Percentiles rank a stretch among this genome's conserved stretches.
Conservation (phyloP, 495 filamentous ascomycete species). For the Penicillium macrosclerotiorum region DNA sequence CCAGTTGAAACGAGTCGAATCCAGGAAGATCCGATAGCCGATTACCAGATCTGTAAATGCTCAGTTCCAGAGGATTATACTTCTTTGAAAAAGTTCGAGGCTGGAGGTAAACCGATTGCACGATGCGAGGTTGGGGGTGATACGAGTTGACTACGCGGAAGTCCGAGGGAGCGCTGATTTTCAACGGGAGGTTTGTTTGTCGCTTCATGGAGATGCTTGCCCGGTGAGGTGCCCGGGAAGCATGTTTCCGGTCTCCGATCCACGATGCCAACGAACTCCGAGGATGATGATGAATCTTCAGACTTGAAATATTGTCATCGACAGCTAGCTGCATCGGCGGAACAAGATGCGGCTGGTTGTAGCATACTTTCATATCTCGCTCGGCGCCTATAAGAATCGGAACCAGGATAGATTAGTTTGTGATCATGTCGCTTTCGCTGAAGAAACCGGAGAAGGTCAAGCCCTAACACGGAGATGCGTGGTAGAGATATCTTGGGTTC, state of each 20-base stretch:
- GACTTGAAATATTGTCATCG: constrained; percentile 40
- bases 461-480: too few relatives aligned
- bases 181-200: constrained; percentile 36
- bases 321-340: constrained; percentile 45
- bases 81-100: constrained; percentile 21
- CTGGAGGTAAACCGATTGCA: constrained; percentile 38
- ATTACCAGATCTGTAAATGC: constrained; percentile 65
- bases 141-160: constrained; percentile 49
- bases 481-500: too few relatives aligned
- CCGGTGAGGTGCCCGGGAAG: constrained; percentile 50
- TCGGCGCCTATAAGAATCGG: constrained; percentile 29
- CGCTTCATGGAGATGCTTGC: constrained; percentile 52
- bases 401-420: not conserved
- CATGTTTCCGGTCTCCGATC: constrained; percentile 40
- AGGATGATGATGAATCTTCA: constrained; percentile 25
- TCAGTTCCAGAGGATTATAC: constrained; percentile 73
- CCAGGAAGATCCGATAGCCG: constrained; percentile 58
- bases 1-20: constrained; percentile 37
- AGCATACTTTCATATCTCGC: constrained; percentile 48
- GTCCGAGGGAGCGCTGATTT: constrained; percentile 53
- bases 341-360: constrained; percentile 49
- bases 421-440: not conserved
- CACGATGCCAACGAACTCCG: constrained; percentile 37
- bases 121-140: constrained; percentile 31
- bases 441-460: too few relatives aligned